These are phyloP conservation scores for Heritiera fomes DNA, from an alignment of 345 rosid genomes.

Conservation along the genomic window DNA sequence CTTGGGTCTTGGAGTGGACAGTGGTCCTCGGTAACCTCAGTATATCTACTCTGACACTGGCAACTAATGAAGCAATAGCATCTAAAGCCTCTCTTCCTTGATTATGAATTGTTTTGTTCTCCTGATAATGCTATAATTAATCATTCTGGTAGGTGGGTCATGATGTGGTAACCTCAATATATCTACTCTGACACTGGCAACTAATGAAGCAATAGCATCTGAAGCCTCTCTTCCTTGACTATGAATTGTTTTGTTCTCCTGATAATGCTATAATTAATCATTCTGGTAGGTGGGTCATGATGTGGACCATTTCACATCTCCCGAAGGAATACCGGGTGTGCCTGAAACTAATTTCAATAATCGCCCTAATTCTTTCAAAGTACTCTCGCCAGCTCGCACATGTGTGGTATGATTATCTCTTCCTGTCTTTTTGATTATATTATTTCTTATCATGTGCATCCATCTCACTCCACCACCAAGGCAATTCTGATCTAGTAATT, in stretches of 20 bases:
- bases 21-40: not conserved
- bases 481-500: not conserved
- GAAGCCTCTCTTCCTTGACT: not conserved
- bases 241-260: conserved; percentile 9
- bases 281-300: conserved; percentile 62
- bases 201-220: conserved; percentile 19
- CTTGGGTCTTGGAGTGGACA: not conserved
- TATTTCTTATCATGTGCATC: not conserved
- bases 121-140: conserved; percentile 15
- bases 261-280: conserved; percentile 13
- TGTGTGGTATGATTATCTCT: conserved; percentile 50
- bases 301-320: conserved; percentile 68
- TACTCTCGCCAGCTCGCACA: conserved; percentile 64
- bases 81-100: conserved; percentile 6
- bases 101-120: conserved; percentile 1
- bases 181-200: conserved; percentile 5
- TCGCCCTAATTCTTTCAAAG: conserved; percentile 75
- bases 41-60: not conserved
- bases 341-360: conserved; percentile 80
- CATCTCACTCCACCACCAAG: not conserved
- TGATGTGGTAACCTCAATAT: conserved; percentile 17
- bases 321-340: conserved; percentile 76
- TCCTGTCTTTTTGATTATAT: conserved; percentile 6
- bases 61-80: conserved; percentile 17
- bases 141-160: conserved; percentile 58